phyloP scores from a whole-genome alignment of 352 stramenopile species.

The Pythium monospermum region DNA sequence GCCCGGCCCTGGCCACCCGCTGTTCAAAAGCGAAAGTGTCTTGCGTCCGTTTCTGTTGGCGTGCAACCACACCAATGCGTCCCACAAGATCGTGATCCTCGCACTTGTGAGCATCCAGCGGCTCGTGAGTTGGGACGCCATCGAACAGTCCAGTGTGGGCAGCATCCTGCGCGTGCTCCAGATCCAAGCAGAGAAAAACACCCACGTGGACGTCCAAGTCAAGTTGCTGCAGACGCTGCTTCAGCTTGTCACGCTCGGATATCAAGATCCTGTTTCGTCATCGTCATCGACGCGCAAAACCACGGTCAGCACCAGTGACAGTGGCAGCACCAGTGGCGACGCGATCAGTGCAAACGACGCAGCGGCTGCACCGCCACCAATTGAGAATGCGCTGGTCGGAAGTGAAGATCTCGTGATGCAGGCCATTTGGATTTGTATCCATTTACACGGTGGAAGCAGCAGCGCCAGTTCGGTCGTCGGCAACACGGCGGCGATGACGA shows the following conservation, averaged over 20 bases:
- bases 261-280: conserved; percentile 44
- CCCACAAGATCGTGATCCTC: conserved; percentile 90
- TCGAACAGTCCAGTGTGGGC: conserved; percentile 90
- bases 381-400: conserved; percentile 48
- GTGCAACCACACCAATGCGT: conserved; percentile 96
- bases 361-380: neutral
- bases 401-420: conserved; percentile 87
- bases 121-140: conserved; percentile 93
- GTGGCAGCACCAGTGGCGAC: neutral
- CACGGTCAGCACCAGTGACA: neutral
- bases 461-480: conserved; percentile 73
- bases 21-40: conserved; percentile 94
- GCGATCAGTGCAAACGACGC: neutral
- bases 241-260: conserved; percentile 80
- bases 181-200: conserved; percentile 92
- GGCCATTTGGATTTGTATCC: conserved; percentile 85
- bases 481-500: conserved; percentile 86
- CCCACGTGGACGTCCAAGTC: conserved; percentile 76
- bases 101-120: conserved; percentile 94
- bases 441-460: conserved; percentile 69
- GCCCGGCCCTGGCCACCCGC: conserved; percentile 85
- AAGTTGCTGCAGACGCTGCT: conserved; percentile 88
- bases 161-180: conserved; percentile 94
- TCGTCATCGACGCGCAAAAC: conserved; percentile 3
- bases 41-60: conserved; percentile 96